phyloP scores from a whole-genome alignment of 192 early-diverging fungal species.

The Umbelopsis sp. region DNA sequence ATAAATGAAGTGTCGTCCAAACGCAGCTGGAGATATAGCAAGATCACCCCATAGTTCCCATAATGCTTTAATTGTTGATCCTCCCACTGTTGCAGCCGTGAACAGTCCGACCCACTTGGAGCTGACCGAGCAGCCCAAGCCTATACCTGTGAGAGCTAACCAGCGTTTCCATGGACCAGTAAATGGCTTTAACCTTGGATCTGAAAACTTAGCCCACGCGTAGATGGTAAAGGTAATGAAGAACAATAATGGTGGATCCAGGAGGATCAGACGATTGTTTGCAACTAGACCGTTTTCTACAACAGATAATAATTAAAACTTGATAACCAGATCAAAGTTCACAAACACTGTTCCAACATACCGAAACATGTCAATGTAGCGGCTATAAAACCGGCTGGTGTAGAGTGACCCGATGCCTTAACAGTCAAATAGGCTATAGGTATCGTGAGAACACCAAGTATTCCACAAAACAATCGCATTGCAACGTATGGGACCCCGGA shows the following conservation, averaged over 20 bases:
- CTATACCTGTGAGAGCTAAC: conserved; percentile 81
- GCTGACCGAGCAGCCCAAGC: conserved; percentile 71
- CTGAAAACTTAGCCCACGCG: conserved; percentile 84
- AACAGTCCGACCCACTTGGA: conserved; percentile 97
- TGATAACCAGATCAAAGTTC: neutral
- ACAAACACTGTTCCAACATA: conserved; percentile 37
- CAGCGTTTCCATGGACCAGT: conserved; percentile 80
- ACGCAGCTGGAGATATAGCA: conserved; percentile 49
- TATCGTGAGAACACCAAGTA: conserved; percentile 75
- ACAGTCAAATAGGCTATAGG: conserved; percentile 84
- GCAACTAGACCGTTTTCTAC: conserved; percentile 86
- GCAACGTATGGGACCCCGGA: conserved; percentile 85
- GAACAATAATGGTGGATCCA: conserved; percentile 90
- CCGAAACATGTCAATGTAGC: conserved; percentile 80
- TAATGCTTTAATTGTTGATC: conserved; percentile 81
- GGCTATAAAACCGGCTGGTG: conserved; percentile 71
- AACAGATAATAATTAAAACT: neutral
- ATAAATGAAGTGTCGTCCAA: conserved; percentile 76
- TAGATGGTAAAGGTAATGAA: conserved; percentile 81
- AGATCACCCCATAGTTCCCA: conserved; percentile 84
- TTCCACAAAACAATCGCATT: conserved; percentile 77
- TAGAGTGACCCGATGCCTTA: conserved; percentile 76
- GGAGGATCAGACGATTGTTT: conserved; percentile 86
- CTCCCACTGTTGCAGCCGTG: conserved; percentile 81
- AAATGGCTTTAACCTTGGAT: conserved; percentile 61